These are phyloP conservation scores for Chaetomiaceae sp. DNA, from an alignment of 2,329 filamentous ascomycete genomes.

Conservation along the genomic window DNA sequence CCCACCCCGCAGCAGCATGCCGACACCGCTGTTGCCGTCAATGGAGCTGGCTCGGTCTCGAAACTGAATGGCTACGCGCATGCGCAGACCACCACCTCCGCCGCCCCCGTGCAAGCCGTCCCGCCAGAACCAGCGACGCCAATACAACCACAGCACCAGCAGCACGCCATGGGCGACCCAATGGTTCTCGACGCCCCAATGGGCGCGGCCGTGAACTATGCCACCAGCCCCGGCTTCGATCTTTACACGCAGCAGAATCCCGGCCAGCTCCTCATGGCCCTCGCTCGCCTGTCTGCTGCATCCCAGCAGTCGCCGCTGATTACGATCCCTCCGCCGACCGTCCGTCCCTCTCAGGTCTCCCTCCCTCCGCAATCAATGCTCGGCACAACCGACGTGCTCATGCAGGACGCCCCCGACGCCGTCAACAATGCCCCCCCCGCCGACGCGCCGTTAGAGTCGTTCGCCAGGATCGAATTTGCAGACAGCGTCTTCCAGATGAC, in stretches of 20 bases:
- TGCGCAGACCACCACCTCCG: background rate
- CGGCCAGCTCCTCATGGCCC: conserved; percentile 39
- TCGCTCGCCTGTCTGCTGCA: conserved; percentile 31
- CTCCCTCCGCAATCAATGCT: conserved; percentile 36
- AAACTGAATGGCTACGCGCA: background rate
- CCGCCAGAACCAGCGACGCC: conserved; percentile 23
- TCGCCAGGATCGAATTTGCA: conserved; percentile 62
- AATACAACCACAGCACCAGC: conserved; percentile 13
- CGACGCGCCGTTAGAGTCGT: conserved; percentile 46
- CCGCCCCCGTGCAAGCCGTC: background rate
- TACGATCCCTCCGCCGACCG: conserved; percentile 31
- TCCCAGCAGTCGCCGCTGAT: conserved; percentile 11
- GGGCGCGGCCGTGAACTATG: conserved; percentile 4
- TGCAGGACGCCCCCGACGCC: conserved; percentile 30
- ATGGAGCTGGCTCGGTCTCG: background rate
- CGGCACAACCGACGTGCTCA: conserved; percentile 30
- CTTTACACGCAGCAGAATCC: conserved; percentile 20
- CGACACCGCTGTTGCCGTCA: background rate
- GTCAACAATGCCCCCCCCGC: conserved; percentile 33
- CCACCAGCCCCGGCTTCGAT: conserved; percentile 16
- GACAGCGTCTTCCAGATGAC: conserved; percentile 78
- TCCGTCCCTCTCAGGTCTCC: conserved; percentile 45
- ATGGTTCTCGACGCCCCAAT: conserved; percentile 13
- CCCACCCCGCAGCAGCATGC: background rate
- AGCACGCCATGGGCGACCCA: background rate